Conservation (phyloP, 495 filamentous ascomycete genomes). For the Podospora appendiculata region DNA sequence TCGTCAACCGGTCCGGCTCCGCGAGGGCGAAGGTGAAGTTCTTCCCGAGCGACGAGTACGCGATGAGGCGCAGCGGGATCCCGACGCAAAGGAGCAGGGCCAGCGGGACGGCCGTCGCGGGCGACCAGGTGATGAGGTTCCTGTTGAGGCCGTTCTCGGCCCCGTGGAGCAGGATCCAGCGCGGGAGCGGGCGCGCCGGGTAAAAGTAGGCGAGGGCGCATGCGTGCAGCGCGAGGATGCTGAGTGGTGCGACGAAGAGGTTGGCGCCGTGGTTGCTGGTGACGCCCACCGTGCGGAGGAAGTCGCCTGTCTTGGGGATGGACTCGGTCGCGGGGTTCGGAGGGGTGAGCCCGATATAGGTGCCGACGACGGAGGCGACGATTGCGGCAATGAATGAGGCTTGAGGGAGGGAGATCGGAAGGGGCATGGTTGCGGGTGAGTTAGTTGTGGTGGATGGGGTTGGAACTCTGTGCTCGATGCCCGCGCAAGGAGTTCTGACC, state of each 20-base stretch:
- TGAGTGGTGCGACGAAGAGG: slow-evolving; percentile 1
- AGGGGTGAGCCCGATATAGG: slow-evolving; percentile 10
- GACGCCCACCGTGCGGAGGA: slow-evolving; percentile 6
- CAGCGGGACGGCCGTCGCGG: slow-evolving; percentile 11
- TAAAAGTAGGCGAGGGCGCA: slow-evolving; percentile 11
- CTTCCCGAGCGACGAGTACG: slow-evolving; percentile 31
- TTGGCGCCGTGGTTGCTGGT: slow-evolving; percentile 4
- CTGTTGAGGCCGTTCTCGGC: slow-evolving; percentile 11
- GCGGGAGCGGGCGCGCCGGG: slow-evolving; percentile 20
- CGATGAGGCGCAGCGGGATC: slow-evolving; percentile 23
- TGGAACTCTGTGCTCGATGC: too few relatives aligned
- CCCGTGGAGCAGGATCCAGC: slow-evolving; percentile 7
- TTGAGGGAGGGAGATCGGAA: slow-evolving; percentile 1
- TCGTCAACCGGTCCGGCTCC: slow-evolving; percentile 33
- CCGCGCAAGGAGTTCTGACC: too few relatives aligned
- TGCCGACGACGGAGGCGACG: slow-evolving; percentile 7
- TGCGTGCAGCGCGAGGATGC: slow-evolving; percentile 9
- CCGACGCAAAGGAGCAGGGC: slow-evolving; percentile 24
- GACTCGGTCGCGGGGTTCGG: slow-evolving; percentile 7
- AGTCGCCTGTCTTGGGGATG: slow-evolving; percentile 12
- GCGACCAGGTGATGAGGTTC: slow-evolving; percentile 24
- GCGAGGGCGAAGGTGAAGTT: slow-evolving; percentile 43
- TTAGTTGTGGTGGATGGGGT: too few relatives aligned
- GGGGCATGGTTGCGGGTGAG: neutral
- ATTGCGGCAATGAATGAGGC: slow-evolving; percentile 5